Conservation (phyloP, 2,329 filamentous ascomycete species). For the Diaporthe sp. region DNA sequence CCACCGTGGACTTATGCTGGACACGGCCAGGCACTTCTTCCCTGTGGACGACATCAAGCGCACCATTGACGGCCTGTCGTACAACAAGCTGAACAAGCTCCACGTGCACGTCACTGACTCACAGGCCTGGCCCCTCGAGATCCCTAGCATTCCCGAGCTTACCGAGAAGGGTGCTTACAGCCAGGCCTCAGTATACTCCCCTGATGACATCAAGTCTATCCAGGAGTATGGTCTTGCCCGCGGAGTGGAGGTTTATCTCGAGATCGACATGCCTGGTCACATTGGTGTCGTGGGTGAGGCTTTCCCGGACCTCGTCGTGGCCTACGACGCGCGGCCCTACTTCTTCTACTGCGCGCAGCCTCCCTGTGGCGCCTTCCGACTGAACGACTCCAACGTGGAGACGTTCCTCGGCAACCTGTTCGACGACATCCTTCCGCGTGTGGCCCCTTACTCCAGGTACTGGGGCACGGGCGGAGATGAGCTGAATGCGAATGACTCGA, state of each 20-base stretch:
- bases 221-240: constrained; percentile 79
- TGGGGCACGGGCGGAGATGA: constrained; percentile 94
- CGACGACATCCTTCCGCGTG: constrained; percentile 81
- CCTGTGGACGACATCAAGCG: constrained; percentile 76
- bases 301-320: constrained; percentile 80
- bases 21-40: constrained; percentile 82
- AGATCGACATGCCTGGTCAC: constrained; percentile 87
- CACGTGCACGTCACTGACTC: constrained; percentile 87
- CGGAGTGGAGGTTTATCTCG: constrained; percentile 79
- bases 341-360: constrained; percentile 72
- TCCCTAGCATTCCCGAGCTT: constrained; percentile 80
- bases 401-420: constrained; percentile 80
- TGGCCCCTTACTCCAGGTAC: constrained; percentile 77
- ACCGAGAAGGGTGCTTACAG: constrained; percentile 81
- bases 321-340: constrained; percentile 71
- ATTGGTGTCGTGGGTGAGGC: constrained; percentile 76
- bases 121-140: constrained; percentile 88
- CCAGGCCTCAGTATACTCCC: constrained; percentile 75
- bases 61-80: constrained; percentile 82
- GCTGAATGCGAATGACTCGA: constrained; percentile 82
- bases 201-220: constrained; percentile 73
- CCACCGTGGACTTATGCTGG: constrained; percentile 85
- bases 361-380: constrained; percentile 79
- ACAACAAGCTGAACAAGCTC: constrained; percentile 86
- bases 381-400: constrained; percentile 80